A percentile compares a stretch with the other conserved stretches of the same genome.
These are phyloP conservation scores for Draba incana DNA, from an alignment of 345 rosid species.

Conservation along the genomic window DNA sequence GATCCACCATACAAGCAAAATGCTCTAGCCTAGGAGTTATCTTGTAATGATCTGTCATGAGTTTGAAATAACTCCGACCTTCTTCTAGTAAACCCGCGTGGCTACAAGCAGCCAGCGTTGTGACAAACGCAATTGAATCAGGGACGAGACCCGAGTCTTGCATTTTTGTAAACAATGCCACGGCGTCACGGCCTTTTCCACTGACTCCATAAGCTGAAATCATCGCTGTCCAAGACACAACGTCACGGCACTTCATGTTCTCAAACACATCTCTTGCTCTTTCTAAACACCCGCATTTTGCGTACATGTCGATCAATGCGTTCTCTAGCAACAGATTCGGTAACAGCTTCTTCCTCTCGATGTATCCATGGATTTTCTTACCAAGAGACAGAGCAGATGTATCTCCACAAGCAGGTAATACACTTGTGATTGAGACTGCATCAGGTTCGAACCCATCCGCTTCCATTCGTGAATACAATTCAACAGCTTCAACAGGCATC, in stretches of 20 bases:
- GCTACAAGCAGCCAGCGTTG: constrained; percentile 78
- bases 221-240: constrained; percentile 82
- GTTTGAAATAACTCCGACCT: constrained; percentile 52
- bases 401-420: constrained; percentile 82
- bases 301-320: constrained; percentile 74
- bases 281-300: constrained; percentile 63
- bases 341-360: constrained; percentile 50
- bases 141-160: constrained; percentile 60
- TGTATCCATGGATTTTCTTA: constrained; percentile 52
- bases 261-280: constrained; percentile 65
- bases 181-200: constrained; percentile 62
- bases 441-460: constrained; percentile 60
- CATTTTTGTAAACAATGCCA: constrained; percentile 62
- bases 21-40: constrained; percentile 67
- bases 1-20: constrained; percentile 77
- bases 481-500: constrained; percentile 67
- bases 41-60: constrained; percentile 56
- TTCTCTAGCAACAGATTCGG: constrained; percentile 75
- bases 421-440: constrained; percentile 58
- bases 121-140: constrained; percentile 73
- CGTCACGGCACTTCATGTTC: constrained; percentile 58
- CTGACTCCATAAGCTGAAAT: constrained; percentile 73
- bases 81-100: constrained; percentile 67
- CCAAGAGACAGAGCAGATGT: constrained; percentile 67
- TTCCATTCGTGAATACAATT: constrained; percentile 57